Base-by-base conservation (phyloP, 192 early-diverging fungal species). In the Nowakowskiella sp. region DNA sequence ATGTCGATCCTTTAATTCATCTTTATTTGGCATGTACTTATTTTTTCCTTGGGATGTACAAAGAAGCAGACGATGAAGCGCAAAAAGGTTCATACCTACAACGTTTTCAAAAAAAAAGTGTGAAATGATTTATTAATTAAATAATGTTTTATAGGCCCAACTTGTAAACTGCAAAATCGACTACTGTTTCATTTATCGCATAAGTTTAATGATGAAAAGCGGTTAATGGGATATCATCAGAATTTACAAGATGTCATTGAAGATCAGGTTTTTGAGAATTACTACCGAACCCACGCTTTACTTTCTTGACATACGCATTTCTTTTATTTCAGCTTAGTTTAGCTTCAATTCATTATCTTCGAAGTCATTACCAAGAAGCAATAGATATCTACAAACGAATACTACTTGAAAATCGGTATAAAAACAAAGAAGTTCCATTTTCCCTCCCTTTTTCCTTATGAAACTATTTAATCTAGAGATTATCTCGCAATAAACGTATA, bases 371-470 rank as follows among this genome's bases (percentile, higher is more conserved):
- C 51, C 78, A 81, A 55, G 78, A 81, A 64, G 78, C 78, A 6
- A 78, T 81, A 31, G 78, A 81, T 55, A 81, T 81, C 36, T 81
- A 81, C 61, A 78, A 81, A 57, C 62, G 78, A n/a, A 73, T 81
- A 23, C 59, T 81, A 44, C 42, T 79, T 4, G 78, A 81, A 47
- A 71, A 77, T 49, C 58, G 67, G 65, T 74, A 27, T 13, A 13
- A 36, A 0, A n/a, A 64, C 1, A 9, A 36, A 16, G 22, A 63
- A 60, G 9, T 31, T n/a, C 29, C 7, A 10, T 30, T 64, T 66
- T 58, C 26, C 21, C 16, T 53, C 13, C n/a, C n/a, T n/a, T n/a
- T n/a, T n/a, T n/a, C n/a, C n/a, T n/a, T n/a, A n/a, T n/a, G n/a
- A n/a, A n/a, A n/a, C n/a, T n/a, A 43, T 53, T 10, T 30, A 9